Conservation (phyloP, 2,329 filamentous ascomycete genomes). For the Penicillium sp. region DNA sequence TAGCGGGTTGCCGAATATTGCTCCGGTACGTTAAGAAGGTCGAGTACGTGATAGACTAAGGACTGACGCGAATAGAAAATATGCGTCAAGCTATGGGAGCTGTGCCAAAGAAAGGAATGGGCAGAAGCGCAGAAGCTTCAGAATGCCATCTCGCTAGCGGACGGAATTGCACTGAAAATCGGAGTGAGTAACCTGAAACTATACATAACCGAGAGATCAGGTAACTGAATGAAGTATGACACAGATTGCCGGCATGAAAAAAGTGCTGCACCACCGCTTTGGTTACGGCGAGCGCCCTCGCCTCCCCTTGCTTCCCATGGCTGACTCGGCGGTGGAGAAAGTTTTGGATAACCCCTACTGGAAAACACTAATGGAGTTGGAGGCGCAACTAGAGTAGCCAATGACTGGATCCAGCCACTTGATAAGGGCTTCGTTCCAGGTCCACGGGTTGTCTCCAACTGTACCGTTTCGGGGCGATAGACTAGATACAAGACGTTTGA, state of each 20-base stretch:
- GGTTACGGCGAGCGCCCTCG: too few relatives aligned
- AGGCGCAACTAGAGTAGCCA: neutral
- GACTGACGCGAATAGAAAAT: neutral
- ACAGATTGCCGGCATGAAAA: too few relatives aligned
- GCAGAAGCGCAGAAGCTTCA: neutral
- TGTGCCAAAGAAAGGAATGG: neutral
- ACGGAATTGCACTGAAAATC: neutral
- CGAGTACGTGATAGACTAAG: neutral
- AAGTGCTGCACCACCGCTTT: neutral
- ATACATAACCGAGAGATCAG: too few relatives aligned
- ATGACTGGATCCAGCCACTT: neutral
- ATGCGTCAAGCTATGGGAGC: neutral
- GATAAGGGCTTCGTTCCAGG: neutral
- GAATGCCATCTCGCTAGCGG: neutral
- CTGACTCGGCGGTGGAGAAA: too few relatives aligned
- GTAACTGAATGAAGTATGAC: too few relatives aligned
- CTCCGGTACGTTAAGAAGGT: neutral
- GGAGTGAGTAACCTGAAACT: neutral
- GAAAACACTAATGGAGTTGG: neutral
- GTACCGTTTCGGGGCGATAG: too few relatives aligned
- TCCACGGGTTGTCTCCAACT: too few relatives aligned
- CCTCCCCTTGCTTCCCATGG: too few relatives aligned
- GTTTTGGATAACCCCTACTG: neutral
- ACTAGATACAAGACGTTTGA: too few relatives aligned
- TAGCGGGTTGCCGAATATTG: neutral